Base-by-base conservation (phyloP, 2,329 filamentous ascomycete genomes). In the Alternaria novae-zelandiae region DNA sequence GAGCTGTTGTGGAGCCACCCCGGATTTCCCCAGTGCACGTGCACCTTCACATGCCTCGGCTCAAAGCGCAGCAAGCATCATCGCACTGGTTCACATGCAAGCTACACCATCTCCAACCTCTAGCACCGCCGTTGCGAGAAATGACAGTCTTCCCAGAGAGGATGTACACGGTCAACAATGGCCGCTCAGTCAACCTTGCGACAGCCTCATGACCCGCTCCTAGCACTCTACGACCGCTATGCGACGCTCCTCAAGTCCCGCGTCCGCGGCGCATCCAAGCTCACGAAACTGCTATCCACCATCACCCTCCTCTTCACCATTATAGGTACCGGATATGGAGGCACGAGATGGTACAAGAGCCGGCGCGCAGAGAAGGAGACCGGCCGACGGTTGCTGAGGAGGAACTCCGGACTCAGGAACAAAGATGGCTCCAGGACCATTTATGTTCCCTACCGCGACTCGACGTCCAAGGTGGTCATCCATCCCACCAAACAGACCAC, bases 401-500 rank as follows among this genome's bases (percentile, higher is more conserved):
- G 92, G 64, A 99, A 99, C 81, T 98, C 95, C 30, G 97, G 94
- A 74, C 85, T 98, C 66, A 89, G 92, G 81, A 93, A 95, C 73
- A 97, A 97, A 82, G 96, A 98, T 84, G 96, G 96, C 54, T 95
- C 93, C 53, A 87, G 96, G 59, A 97, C 94, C 13, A 96, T 99
- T 62, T 98, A 96, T 76, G 96, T 99, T 26, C 94, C 95, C 2
- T 96, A 97, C 81, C 93, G 93, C 79, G 88, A 94, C 70, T 86
- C 89, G 57, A 97, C 94, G 3, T 91, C 94, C 70, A 97, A 96
- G 80, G 95, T 99, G 51, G 91, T 91, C 61, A 97, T 99, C 67
- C 86, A 93, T 76, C 90, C 91, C 6, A 99, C 94, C 26, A 97
- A 97, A 77, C 88, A 90, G 20, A 91, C 95, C 36, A 99, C 96